These are phyloP conservation scores for Paracoccidioides brasiliensis DNA, from an alignment of 2,329 filamentous ascomycete species.

Conservation along the genomic window DNA sequence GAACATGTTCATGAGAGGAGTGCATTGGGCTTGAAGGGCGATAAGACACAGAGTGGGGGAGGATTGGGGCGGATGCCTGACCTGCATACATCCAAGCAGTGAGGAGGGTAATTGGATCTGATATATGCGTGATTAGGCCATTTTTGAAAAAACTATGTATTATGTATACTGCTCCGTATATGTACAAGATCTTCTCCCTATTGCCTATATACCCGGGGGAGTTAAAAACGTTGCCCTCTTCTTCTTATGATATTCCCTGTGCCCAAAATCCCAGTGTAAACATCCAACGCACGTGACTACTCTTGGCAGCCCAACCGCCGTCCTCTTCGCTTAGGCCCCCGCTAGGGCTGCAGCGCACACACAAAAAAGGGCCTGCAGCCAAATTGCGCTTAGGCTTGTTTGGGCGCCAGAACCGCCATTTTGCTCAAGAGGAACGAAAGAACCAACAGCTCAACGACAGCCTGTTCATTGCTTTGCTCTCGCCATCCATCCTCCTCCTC, in stretches of 20 bases:
- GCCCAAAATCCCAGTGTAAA: too few relatives aligned
- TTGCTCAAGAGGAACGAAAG: conserved; percentile 24
- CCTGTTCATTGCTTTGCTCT: conserved; percentile 19
- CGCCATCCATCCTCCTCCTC: conserved; percentile 25
- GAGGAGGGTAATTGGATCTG: background rate
- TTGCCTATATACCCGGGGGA: too few relatives aligned
- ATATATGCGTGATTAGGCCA: too few relatives aligned
- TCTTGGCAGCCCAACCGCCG: background rate
- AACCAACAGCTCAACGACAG: conserved; percentile 10
- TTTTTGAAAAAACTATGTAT: background rate
- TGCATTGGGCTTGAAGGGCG: conserved; percentile 34
- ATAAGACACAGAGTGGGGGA: conserved; percentile 25
- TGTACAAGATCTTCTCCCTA: too few relatives aligned
- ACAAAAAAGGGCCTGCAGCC: background rate
- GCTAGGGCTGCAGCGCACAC: conserved; percentile 2
- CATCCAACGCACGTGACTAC: background rate
- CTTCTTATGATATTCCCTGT: too few relatives aligned
- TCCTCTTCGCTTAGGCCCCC: background rate
- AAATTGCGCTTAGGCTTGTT: conserved; percentile 29
- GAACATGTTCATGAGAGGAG: conserved; percentile 64
- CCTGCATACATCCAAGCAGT: conserved; percentile 29
- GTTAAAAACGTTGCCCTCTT: too few relatives aligned
- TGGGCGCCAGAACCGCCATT: conserved; percentile 22
- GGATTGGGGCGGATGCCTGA: conserved; percentile 38
- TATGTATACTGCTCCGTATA: background rate